Evolutionary conservation across 192 early-diverging fungal genomes (phyloP), one percentile per base, ranked within the genome.

Genomic region (Anaeromyces robustus): DNA sequence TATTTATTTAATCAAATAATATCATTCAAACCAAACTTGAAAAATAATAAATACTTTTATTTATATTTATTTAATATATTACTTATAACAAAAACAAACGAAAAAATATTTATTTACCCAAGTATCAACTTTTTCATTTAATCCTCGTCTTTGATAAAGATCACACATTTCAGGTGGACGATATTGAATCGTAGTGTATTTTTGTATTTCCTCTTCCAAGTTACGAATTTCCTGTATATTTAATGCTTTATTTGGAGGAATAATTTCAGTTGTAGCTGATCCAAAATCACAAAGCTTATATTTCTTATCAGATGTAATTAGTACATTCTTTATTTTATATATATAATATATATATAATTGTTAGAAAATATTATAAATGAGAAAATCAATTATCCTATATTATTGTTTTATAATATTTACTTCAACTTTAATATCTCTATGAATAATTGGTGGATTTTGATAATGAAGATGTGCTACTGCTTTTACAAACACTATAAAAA

Each of bases 281-380:
- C 97, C 97, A 92, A 99, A 99, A 85, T 99, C 97, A 85, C 95
- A 97, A 59, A 99, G 87, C 83, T 97, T 97, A 86, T 92, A 96
- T 78, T 82, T 83, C 29, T 89, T 88, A 81, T 88, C 83, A 79
- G 82, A 80, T 29, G 90, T 83, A 22, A 94, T 88, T 6, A 91
- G 78, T 11, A 90, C 87, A 78, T 80, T 83, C 82, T 79, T 30
- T 30, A 29, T 34, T 34, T 4, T 18, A 29, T 30, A 29, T 29
- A 84, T 29, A 14, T 52, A 22, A 22, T 52, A 13, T 22, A 52
- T 52, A 52, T 52, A 4, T 52, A 13, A 52, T 52, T 52, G n/a
- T n/a, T n/a, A n/a, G n/a, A n/a, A n/a, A n/a, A n/a, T n/a, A n/a
- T n/a, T n/a, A n/a, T n/a, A n/a, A n/a, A n/a, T n/a, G n/a, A n/a